phyloP scores from a whole-genome alignment of 2,329 filamentous ascomycete genomes.

The Escovopsis sp. region DNA sequence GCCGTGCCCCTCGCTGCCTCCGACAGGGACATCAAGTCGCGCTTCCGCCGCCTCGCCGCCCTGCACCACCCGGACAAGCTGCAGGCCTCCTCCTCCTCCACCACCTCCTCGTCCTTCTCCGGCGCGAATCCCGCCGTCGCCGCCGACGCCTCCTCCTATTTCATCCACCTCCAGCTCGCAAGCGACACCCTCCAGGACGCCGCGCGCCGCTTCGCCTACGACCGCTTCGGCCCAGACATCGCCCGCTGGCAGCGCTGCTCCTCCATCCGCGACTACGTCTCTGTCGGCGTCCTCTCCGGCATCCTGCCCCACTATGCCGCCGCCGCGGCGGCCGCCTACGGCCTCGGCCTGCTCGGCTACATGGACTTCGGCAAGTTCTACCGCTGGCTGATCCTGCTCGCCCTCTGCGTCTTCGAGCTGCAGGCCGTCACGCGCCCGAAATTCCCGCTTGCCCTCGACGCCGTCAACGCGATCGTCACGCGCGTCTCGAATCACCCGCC shows the following conservation, averaged over 20 bases:
- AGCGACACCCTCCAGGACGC: constrained; percentile 70
- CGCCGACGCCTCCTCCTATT: constrained; percentile 32
- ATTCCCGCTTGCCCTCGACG: constrained; percentile 29
- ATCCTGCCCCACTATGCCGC: constrained; percentile 46
- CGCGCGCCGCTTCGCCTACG: constrained; percentile 70
- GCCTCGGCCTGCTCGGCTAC: constrained; percentile 49
- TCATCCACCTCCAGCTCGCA: constrained; percentile 70
- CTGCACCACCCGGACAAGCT: constrained; percentile 77
- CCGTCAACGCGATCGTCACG: constrained; percentile 30
- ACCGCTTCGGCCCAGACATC: constrained; percentile 67
- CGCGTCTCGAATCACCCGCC: constrained; percentile 33
- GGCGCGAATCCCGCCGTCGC: constrained; percentile 3
- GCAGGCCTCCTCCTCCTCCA: constrained; percentile 17
- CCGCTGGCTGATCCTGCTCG: constrained; percentile 43
- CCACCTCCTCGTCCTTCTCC: constrained; percentile 37
- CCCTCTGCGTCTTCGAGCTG: constrained; percentile 40
- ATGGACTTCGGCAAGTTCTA: constrained; percentile 52
- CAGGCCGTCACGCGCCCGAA: constrained; percentile 38
- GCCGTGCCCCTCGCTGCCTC: constrained; percentile 52
- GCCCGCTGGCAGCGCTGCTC: constrained; percentile 48
- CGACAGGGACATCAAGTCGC: constrained; percentile 66
- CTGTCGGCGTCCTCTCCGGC: constrained; percentile 43
- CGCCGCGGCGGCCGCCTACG: constrained; percentile 42
- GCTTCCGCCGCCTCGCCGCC: constrained; percentile 63
- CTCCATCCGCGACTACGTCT: constrained; percentile 59